Conservation (phyloP, 1,284 basidiomycete species). For the Tetrapyrgos nigripes region DNA sequence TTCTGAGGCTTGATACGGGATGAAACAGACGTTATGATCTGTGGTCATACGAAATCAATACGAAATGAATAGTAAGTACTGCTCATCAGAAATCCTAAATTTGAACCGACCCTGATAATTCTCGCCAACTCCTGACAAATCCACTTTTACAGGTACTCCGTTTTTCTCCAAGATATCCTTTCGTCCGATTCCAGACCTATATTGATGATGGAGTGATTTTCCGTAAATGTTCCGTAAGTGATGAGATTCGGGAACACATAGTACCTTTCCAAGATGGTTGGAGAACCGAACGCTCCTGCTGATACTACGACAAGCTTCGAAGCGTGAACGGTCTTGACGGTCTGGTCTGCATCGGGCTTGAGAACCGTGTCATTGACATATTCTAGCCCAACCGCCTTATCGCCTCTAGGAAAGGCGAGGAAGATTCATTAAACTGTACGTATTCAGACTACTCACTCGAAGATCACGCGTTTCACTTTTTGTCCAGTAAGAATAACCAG, state of each 20-base stretch:
- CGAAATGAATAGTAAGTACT: not conserved
- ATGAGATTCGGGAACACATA: not conserved
- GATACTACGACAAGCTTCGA: slow-evolving; percentile 54
- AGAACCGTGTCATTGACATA: slow-evolving; percentile 27
- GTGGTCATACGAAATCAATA: too few relatives aligned
- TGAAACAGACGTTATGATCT: not conserved
- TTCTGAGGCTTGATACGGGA: slow-evolving; percentile 6
- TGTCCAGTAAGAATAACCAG: slow-evolving; percentile 32
- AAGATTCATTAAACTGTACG: not conserved
- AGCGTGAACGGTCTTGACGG: too few relatives aligned
- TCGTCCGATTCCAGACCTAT: slow-evolving; percentile 24
- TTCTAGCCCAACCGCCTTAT: slow-evolving; percentile 30
- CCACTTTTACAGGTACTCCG: slow-evolving; percentile 38
- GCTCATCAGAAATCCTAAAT: too few relatives aligned
- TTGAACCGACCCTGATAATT: slow-evolving; percentile 43
- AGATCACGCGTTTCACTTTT: slow-evolving; percentile 37
- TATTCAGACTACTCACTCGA: slow-evolving; percentile 32
- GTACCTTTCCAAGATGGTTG: slow-evolving; percentile 55
- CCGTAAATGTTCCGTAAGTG: not conserved
- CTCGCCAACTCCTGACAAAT: slow-evolving; percentile 54
- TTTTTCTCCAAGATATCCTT: slow-evolving; percentile 37
- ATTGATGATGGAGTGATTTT: not conserved
- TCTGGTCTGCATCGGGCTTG: slow-evolving; percentile 26
- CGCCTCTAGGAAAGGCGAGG: slow-evolving; percentile 14
- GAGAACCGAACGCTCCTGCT: slow-evolving; percentile 60